phyloP scores from a whole-genome alignment of 768 basidiomycete species.

The Lentinula sp. region DNA sequence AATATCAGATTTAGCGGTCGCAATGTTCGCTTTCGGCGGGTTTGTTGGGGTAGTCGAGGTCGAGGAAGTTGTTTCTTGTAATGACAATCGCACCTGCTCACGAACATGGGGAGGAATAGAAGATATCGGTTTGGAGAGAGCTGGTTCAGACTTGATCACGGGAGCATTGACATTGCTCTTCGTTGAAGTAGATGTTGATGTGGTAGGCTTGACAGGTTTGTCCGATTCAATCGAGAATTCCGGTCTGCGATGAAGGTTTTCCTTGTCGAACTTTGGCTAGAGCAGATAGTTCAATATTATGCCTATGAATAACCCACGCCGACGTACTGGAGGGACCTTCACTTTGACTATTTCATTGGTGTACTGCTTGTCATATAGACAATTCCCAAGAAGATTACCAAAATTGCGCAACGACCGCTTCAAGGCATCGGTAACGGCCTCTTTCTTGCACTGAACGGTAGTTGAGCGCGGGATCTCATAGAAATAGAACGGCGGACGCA shows the following conservation, averaged over 20 bases:
- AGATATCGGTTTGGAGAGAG: slow-evolving; percentile 17
- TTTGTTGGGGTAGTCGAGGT: background rate
- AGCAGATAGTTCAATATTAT: background rate
- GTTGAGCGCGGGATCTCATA: background rate
- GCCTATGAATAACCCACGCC: background rate
- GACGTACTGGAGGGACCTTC: slow-evolving; percentile 75
- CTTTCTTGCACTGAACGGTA: slow-evolving; percentile 83
- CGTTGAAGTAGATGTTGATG: background rate
- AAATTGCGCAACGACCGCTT: slow-evolving; percentile 91
- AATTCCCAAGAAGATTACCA: slow-evolving; percentile 93
- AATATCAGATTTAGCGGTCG: slow-evolving; percentile 6
- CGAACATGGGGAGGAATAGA: slow-evolving; percentile 37
- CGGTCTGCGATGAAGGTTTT: slow-evolving; percentile 62
- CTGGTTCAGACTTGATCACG: slow-evolving; percentile 7
- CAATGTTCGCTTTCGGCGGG: background rate
- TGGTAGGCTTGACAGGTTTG: slow-evolving; percentile 10
- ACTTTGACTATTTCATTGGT: slow-evolving; percentile 82
- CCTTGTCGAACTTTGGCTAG: slow-evolving; percentile 64
- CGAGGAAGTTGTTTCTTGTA: background rate
- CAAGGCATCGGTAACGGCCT: slow-evolving; percentile 91
- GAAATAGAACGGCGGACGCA: slow-evolving; percentile 24
- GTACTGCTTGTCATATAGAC: slow-evolving; percentile 93
- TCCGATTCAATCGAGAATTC: slow-evolving; percentile 53
- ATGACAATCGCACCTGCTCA: slow-evolving; percentile 14
- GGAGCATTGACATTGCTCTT: background rate